A percentile compares a stretch with the other conserved stretches of the same genome.
These are phyloP conservation scores for Gelatoporia subvermispora DNA, from an alignment of 768 basidiomycete genomes.

Conservation along the genomic window DNA sequence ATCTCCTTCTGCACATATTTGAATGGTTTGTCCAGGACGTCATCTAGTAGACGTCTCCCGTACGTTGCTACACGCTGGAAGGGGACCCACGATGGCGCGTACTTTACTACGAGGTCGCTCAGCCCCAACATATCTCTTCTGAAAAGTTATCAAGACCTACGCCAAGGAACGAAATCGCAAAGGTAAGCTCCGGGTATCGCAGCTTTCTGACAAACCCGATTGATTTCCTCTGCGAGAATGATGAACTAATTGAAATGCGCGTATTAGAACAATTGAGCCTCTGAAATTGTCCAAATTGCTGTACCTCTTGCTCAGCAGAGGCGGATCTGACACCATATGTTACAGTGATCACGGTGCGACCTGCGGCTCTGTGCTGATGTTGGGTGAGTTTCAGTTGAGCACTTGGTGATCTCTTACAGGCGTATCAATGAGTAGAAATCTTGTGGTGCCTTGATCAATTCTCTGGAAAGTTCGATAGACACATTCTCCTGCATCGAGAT, in stretches of 20 bases:
- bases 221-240: conserved; percentile 32
- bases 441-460: conserved; percentile 2
- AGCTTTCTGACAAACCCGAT: conserved; percentile 26
- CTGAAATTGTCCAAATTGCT: not conserved
- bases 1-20: conserved; percentile 17
- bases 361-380: conserved; percentile 2
- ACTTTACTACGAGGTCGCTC: conserved; percentile 14
- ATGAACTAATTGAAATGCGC: conserved; percentile 34
- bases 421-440: conserved; percentile 7
- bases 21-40: conserved; percentile 13
- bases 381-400: not conserved
- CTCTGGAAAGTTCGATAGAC: conserved; percentile 10
- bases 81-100: conserved; percentile 22
- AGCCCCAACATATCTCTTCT: not conserved
- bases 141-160: conserved; percentile 1
- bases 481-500: conserved; percentile 24
- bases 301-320: conserved; percentile 7
- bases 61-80: conserved; percentile 17
- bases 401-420: conserved; percentile 1
- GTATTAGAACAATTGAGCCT: not conserved
- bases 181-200: conserved; percentile 37
- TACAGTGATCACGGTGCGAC: conserved; percentile 3
- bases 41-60: conserved; percentile 9
- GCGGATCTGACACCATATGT: conserved; percentile 4
- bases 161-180: conserved; percentile 21